Evolutionary conservation across 805 yeast genomes (phyloP).

Genomic region (Peterozyma xylosa): DNA sequence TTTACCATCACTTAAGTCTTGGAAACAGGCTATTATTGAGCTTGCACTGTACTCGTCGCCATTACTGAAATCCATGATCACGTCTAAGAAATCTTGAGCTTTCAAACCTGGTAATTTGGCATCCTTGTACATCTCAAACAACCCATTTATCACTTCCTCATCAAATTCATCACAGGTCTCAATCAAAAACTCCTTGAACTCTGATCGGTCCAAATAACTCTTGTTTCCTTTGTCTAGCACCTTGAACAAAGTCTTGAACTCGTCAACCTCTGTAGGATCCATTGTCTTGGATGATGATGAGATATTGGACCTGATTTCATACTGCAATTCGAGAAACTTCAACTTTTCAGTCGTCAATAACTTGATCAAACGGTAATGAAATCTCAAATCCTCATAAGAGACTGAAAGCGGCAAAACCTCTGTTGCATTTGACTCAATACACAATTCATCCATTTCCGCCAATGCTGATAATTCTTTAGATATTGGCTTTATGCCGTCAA

Average conservation of each 20-base stretch:
- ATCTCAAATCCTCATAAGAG: constrained; percentile 27
- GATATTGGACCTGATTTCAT: constrained; percentile 17
- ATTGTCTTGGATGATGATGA: constrained; percentile 23
- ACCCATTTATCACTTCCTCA: constrained; percentile 25
- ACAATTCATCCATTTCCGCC: constrained; percentile 17
- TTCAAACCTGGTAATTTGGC: constrained; percentile 19
- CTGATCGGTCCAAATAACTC: constrained; percentile 28
- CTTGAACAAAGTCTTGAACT: constrained; percentile 35
- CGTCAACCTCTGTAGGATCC: constrained; percentile 29
- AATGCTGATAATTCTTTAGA: constrained; percentile 3
- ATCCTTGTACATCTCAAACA: constrained; percentile 23
- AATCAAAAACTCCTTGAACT: constrained; percentile 35
- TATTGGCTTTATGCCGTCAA: constrained; percentile 25
- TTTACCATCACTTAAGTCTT: constrained; percentile 31
- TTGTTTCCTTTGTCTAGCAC: constrained; percentile 28
- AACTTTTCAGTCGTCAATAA: constrained; percentile 29
- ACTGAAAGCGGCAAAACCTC: constrained; percentile 20
- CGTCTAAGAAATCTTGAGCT: constrained; percentile 16
- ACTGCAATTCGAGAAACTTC: constrained; percentile 33
- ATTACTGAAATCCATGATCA: constrained; percentile 14
- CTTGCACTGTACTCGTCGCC: constrained; percentile 10
- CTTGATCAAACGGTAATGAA: constrained; percentile 27
- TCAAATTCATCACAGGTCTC: constrained; percentile 29
- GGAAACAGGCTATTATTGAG: constrained; percentile 21
- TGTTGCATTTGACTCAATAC: constrained; percentile 20